phyloP scores from a whole-genome alignment of 225 moss, liverwort and hornwort species.

The Pseudisothecium myosuroides region DNA sequence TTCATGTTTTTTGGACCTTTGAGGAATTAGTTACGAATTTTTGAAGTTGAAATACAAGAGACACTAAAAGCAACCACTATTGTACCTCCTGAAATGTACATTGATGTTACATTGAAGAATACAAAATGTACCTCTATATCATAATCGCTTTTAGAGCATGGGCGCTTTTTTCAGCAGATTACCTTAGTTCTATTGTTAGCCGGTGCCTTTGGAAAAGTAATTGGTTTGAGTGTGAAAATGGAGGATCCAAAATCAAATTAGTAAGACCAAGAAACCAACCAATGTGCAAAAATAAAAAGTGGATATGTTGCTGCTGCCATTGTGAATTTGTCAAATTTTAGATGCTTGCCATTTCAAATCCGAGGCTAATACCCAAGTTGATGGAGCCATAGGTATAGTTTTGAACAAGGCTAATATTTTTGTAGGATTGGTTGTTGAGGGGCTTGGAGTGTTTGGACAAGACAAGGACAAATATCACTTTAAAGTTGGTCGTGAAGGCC shows the following conservation, averaged over 20 bases:
- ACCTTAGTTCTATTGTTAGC: neutral
- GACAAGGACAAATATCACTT: fast-evolving
- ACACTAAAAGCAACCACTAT: too few species aligned
- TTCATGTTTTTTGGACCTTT: too few species aligned
- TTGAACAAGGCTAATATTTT: fast-evolving
- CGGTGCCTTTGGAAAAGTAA: neutral
- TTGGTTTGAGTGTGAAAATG: neutral
- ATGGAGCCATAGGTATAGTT: neutral
- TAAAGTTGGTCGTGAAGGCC: too few species aligned
- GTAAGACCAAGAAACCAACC: fast-evolving
- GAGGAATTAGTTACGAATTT: too few species aligned
- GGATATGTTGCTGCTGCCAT: fast-evolving
- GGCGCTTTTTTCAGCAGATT: too few species aligned
- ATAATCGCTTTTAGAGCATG: too few species aligned
- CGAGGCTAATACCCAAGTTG: fast-evolving
- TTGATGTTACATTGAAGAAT: too few species aligned
- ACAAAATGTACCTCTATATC: too few species aligned
- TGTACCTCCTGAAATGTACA: too few species aligned
- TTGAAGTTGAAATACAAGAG: too few species aligned
- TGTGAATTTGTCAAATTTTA: neutral
- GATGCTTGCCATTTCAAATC: neutral
- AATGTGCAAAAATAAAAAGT: neutral
- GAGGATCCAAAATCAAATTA: neutral
- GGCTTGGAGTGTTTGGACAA: neutral
- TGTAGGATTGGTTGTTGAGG: neutral